Percentiles rank a stretch among this genome's conserved stretches.
These are phyloP conservation scores for Penicillium paradoxum DNA, from an alignment of 495 filamentous ascomycete species.

Conservation along the genomic window DNA sequence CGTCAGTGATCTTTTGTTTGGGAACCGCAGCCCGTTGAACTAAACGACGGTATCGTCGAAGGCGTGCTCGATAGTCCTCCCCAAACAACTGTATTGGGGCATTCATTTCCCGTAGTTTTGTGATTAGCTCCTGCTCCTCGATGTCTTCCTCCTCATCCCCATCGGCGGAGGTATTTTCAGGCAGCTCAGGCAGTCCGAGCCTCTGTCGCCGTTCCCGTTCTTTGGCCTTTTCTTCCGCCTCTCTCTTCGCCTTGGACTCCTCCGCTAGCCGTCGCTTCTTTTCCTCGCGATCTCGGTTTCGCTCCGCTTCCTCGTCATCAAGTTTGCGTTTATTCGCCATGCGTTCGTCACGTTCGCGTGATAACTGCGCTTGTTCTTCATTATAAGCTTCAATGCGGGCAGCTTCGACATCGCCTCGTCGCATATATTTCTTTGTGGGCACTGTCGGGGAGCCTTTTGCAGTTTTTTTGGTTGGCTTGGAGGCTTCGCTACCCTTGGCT, in stretches of 20 bases:
- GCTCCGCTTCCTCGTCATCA: conserved; percentile 79
- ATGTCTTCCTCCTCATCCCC: conserved; percentile 60
- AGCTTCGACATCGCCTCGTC: conserved; percentile 81
- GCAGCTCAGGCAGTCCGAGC: conserved; percentile 69
- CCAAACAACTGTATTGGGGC: conserved; percentile 78
- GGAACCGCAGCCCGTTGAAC: conserved; percentile 41
- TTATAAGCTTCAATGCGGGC: conserved; percentile 75
- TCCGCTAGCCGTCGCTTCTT: conserved; percentile 78
- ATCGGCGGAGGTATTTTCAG: conserved; percentile 34
- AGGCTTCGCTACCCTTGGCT: conserved; percentile 47
- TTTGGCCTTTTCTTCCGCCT: conserved; percentile 59
- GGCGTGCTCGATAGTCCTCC: conserved; percentile 64
- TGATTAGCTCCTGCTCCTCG: conserved; percentile 61
- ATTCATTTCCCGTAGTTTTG: conserved; percentile 61
- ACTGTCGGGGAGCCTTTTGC: conserved; percentile 27
- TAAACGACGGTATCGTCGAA: conserved; percentile 64
- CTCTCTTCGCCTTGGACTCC: conserved; percentile 62
- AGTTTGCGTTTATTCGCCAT: conserved; percentile 73
- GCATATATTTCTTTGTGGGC: conserved; percentile 70
- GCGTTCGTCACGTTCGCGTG: conserved; percentile 61
- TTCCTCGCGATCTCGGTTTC: conserved; percentile 64
- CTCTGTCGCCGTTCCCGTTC: conserved; percentile 52
- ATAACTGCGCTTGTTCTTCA: conserved; percentile 66
- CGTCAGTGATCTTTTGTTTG: conserved; percentile 50
- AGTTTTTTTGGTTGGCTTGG: conserved; percentile 19